These are phyloP conservation scores for Lachnum nothofagi DNA, from an alignment of 2,329 filamentous ascomycete species.

Conservation along the genomic window DNA sequence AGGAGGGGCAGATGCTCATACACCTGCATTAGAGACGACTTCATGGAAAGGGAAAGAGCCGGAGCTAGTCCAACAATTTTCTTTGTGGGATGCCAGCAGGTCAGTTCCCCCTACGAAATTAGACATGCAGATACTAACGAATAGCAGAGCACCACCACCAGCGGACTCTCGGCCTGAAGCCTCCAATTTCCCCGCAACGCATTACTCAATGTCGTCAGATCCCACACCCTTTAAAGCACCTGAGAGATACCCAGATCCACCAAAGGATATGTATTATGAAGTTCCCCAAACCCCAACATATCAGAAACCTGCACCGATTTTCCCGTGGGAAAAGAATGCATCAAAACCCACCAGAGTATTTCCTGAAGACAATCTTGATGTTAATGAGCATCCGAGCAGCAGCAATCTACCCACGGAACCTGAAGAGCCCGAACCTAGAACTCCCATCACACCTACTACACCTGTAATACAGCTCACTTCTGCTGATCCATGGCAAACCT, in stretches of 20 bases:
- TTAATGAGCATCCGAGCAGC: conserved; percentile 26
- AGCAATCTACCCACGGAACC: conserved; percentile 37
- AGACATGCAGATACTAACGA: conserved; percentile 16
- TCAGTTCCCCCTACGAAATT: conserved; percentile 39
- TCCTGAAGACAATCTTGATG: conserved; percentile 44
- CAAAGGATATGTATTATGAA: conserved; percentile 83
- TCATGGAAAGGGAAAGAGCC: conserved; percentile 17
- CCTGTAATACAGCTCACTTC: conserved; percentile 43
- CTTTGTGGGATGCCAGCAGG: conserved; percentile 43
- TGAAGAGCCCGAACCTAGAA: conserved; percentile 29
- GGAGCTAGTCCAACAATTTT: conserved; percentile 18
- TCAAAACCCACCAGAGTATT: conserved; percentile 63
- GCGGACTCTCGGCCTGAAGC: conserved; percentile 75
- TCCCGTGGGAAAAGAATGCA: conserved; percentile 80
- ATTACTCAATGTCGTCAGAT: conserved; percentile 80
- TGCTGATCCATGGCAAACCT: conserved; percentile 66
- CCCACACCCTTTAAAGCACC: conserved; percentile 72
- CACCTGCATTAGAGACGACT: conserved; percentile 25
- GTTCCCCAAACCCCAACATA: conserved; percentile 61
- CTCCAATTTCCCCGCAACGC: conserved; percentile 69
- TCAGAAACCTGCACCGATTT: conserved; percentile 63
- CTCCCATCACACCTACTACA: conserved; percentile 42
- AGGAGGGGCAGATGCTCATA: conserved; percentile 30
- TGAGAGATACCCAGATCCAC: conserved; percentile 71
- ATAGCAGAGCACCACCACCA: conserved; percentile 47